These are phyloP conservation scores for Russula abietina DNA, from an alignment of 768 basidiomycete species.

Conservation along the genomic window DNA sequence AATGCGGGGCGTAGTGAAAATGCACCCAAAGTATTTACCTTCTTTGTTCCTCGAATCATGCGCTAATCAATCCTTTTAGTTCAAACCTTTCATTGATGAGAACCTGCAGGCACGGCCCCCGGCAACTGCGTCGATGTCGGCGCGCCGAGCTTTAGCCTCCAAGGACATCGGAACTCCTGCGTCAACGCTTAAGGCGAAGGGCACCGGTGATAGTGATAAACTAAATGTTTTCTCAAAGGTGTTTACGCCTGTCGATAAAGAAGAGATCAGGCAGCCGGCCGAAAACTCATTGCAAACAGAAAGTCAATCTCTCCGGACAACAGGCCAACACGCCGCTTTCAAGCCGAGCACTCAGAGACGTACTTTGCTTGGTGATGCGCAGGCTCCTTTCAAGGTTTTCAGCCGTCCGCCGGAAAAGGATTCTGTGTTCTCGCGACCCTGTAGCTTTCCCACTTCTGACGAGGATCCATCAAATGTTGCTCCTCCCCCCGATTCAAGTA, in stretches of 20 bases:
- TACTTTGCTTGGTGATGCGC: constrained; percentile 36
- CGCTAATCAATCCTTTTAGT: constrained; percentile 35
- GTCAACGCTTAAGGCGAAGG: constrained; percentile 20
- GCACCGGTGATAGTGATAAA: constrained; percentile 24
- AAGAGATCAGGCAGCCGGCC: constrained; percentile 11
- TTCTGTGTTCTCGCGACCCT: constrained; percentile 25
- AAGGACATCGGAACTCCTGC: constrained; percentile 41
- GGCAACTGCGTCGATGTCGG: constrained; percentile 30
- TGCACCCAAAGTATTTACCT: constrained; percentile 24
- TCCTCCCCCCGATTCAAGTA: constrained; percentile 21
- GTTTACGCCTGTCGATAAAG: constrained; percentile 44
- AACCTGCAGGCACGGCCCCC: constrained; percentile 43
- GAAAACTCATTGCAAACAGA: constrained; percentile 1
- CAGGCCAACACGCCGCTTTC: constrained; percentile 1
- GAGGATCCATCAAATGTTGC: constrained; percentile 24
- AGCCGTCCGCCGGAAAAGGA: constrained; percentile 52
- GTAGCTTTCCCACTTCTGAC: constrained; percentile 37
- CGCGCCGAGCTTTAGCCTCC: constrained; percentile 42
- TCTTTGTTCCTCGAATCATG: background rate
- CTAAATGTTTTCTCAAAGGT: constrained; percentile 54
- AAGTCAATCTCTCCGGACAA: constrained; percentile 2
- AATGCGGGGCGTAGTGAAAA: constrained; percentile 43
- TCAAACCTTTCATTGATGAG: constrained; percentile 59
- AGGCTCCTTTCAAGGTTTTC: constrained; percentile 55
- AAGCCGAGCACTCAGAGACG: constrained; percentile 27